Base-by-base conservation (phyloP, 2,329 filamentous ascomycete genomes). In the Neocucurbitaria cava region DNA sequence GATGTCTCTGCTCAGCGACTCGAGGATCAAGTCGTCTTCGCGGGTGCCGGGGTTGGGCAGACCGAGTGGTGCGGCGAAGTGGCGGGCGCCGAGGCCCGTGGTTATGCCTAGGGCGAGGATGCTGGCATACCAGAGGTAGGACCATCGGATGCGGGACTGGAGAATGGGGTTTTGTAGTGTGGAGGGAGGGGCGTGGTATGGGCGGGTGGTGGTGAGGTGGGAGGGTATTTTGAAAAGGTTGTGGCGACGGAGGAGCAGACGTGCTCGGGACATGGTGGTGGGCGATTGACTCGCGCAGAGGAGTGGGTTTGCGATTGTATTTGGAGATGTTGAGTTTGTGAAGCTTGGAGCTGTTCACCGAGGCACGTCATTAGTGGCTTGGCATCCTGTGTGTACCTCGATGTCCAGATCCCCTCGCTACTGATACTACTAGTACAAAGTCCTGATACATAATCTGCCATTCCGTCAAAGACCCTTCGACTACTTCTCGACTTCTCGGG, bases 101-200 rank as follows among this genome's bases (percentile, higher is more conserved):
- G 56, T 58, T 49, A 66, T 56, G 24, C 71, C 69, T 4, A 65
- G 40, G 1, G 62, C 55, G 33, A 72, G 62, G 24, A 72, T 60
- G 39, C 68, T 53, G 44, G 60, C 68, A 44, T 74, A 74, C 70
- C 68, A 73, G 45, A 71, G 46, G 58, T 72, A 72, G 2, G 65
- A 64, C 54, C 63, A 62, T 44, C 67, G 69, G 30, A 70, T 52
- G 39, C 61, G 60, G 46, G 63, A 69, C 20, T 64, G 63, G 48
- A 66, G 53, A 43, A 57, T 36, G 45, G 56, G 55, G 20, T 40
- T 40, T 7, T 24, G 20, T 11, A 21, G 20, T n/a, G n/a, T n/a
- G 20, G 15, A 26, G 38, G 38, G 6, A 24, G 23, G 38, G 8
- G 38, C 20, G 38, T 10, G 11, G 20, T 15, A n/a, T 31, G 40